Base-by-base conservation (phyloP, 176 grass and related monocot genomes). In the Poa pratensis region DNA sequence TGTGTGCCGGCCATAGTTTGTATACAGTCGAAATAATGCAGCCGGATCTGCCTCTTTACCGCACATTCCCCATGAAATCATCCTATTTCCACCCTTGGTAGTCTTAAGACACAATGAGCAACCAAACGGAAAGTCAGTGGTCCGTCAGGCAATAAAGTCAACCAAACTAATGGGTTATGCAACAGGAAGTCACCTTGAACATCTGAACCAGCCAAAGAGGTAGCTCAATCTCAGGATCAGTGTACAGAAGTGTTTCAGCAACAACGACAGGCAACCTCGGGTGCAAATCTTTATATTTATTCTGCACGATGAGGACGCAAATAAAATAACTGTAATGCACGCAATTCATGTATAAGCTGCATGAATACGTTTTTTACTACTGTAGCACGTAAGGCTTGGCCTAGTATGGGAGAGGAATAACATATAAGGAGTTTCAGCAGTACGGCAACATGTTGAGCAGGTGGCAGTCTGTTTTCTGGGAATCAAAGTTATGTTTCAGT, bases 121-220 rank as follows among this genome's bases (percentile, higher is more conserved):
- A 46, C 17, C 83, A 88, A 39, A 49, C 13, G 16, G 48, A 32
- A 73, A 7, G 66, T 73, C 27, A 86, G 58, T 20, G 13, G 72
- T 75, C 49, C 37, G 55, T 46, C 52, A 78, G 60, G 63, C 14
- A 58, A 28, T 40, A 55, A 42, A 84, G 45, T 20, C 26, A 9
- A 20, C 20, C 72, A 1, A 85, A 51, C 20, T 50, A 50, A 34
- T 52, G 9, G 53, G 48, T 9, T 51, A 69, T 49, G 28, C 39
- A 40, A 54, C 12, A 83, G 80, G 62, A 90, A 55, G 62, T 66
- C 86, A 96, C 96, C 93, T 99, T 99, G 80, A 99, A 99, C 89
- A 96, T 94, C 61, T 94, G 96, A 89, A 99, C 91, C 14, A 99
- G 82, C 96, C 96, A 99, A 94, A 99, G 93, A 49, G 96, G 96